A percentile compares a stretch with the other conserved stretches of the same genome.
phyloP scores from a whole-genome alignment of 768 basidiomycete species.

The Suillus hirtellus region DNA sequence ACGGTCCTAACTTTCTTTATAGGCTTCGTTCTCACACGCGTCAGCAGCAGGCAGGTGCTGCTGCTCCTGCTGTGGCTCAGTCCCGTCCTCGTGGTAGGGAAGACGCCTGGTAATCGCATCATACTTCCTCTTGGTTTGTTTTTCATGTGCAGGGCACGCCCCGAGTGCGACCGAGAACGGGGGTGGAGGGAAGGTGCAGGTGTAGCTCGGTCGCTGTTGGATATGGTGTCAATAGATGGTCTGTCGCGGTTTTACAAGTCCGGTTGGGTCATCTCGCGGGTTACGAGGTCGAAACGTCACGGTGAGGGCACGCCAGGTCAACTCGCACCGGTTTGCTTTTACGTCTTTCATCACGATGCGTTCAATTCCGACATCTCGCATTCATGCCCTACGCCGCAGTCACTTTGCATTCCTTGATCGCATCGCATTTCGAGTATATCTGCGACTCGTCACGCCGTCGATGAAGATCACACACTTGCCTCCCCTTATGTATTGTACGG shows the following conservation, averaged over 20 bases:
- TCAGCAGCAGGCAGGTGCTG: slow-evolving; percentile 66
- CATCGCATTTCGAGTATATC: slow-evolving; percentile 21
- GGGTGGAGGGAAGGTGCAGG: slow-evolving; percentile 36
- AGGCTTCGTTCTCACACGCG: slow-evolving; percentile 89
- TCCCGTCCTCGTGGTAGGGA: slow-evolving; percentile 46
- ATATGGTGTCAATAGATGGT: slow-evolving; percentile 36
- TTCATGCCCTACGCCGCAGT: slow-evolving; percentile 15
- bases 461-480: slow-evolving; percentile 37
- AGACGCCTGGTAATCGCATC: slow-evolving; percentile 44
- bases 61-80: slow-evolving; percentile 44
- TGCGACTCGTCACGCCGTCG: slow-evolving; percentile 26
- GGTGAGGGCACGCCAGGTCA: slow-evolving; percentile 28
- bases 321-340: slow-evolving; percentile 17
- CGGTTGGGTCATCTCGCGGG: slow-evolving; percentile 15
- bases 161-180: slow-evolving; percentile 46
- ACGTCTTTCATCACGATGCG: slow-evolving; percentile 14
- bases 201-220: slow-evolving; percentile 37
- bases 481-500: slow-evolving; percentile 57
- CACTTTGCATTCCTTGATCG: slow-evolving; percentile 19
- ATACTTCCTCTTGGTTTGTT: slow-evolving; percentile 27
- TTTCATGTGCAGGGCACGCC: slow-evolving; percentile 40
- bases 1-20: slow-evolving; percentile 19
- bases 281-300: slow-evolving; percentile 18
- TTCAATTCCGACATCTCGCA: slow-evolving; percentile 24
- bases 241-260: slow-evolving; percentile 29